These are phyloP conservation scores for Sistotremastrum suecicum DNA, from an alignment of 768 basidiomycete species.

Conservation along the genomic window DNA sequence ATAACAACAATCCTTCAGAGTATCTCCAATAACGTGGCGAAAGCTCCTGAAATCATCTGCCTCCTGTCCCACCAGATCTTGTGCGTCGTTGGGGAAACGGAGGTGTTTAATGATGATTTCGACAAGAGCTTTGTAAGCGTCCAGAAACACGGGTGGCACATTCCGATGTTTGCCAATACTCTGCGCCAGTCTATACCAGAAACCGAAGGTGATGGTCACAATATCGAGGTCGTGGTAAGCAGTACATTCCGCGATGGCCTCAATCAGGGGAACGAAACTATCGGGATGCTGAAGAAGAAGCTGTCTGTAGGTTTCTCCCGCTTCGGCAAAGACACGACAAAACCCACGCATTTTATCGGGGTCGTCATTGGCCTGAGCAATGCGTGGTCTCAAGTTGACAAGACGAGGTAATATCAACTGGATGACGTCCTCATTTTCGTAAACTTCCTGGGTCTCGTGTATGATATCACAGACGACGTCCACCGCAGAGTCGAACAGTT, in stretches of 20 bases:
- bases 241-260: slow-evolving; percentile 87
- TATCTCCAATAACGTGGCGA: slow-evolving; percentile 97
- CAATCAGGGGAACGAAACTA: slow-evolving; percentile 88
- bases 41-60: slow-evolving; percentile 89
- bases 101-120: slow-evolving; percentile 78
- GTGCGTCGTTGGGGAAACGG: slow-evolving; percentile 71
- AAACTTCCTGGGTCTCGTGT: slow-evolving; percentile 95
- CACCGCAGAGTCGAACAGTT: slow-evolving; percentile 87
- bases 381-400: slow-evolving; percentile 50
- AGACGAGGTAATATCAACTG: slow-evolving; percentile 80
- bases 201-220: slow-evolving; percentile 93
- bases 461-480: slow-evolving; percentile 89
- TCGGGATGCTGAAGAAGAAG: slow-evolving; percentile 82
- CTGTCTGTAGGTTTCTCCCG: slow-evolving; percentile 88
- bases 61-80: slow-evolving; percentile 62
- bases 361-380: slow-evolving; percentile 55
- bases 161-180: slow-evolving; percentile 65
- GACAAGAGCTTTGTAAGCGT: slow-evolving; percentile 78
- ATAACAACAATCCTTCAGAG: slow-evolving; percentile 94
- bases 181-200: slow-evolving; percentile 97
- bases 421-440: slow-evolving; percentile 85
- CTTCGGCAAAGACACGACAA: slow-evolving; percentile 90
- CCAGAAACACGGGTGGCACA: slow-evolving; percentile 60
- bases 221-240: slow-evolving; percentile 90
- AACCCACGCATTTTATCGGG: slow-evolving; percentile 80